These are phyloP conservation scores for Fonsecaea monophora DNA, from an alignment of 2,329 filamentous ascomycete genomes.

Conservation along the genomic window DNA sequence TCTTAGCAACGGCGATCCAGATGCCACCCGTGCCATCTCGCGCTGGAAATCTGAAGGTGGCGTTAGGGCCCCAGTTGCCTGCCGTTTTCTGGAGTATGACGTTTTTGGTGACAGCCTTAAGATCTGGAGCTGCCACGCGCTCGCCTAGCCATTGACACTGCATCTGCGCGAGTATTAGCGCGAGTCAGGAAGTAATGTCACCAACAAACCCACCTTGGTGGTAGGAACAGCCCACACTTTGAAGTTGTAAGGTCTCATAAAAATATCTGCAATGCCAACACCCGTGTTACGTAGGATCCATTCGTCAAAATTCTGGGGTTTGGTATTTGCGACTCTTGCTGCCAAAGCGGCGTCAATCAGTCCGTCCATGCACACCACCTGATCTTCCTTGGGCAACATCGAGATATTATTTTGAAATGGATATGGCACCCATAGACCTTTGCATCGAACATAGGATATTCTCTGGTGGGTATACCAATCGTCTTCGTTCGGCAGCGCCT, in stretches of 20 bases:
- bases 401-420: conserved; percentile 99
- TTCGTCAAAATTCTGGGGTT: conserved; percentile 97
- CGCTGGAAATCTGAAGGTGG: conserved; percentile 97
- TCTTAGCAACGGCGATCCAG: conserved; percentile 97
- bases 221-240: conserved; percentile 99
- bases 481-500: conserved; percentile 89
- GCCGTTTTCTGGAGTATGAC: conserved; percentile 95
- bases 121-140: conserved; percentile 93
- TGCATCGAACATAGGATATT: conserved; percentile 98
- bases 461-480: conserved; percentile 99
- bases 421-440: conserved; percentile 95
- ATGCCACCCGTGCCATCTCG: conserved; percentile 96
- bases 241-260: conserved; percentile 99
- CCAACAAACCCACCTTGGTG: conserved; percentile 71
- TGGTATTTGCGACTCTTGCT: conserved; percentile 82
- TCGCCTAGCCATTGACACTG: conserved; percentile 98
- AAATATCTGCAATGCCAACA: conserved; percentile 85
- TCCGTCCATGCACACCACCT: conserved; percentile 91
- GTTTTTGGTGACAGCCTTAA: conserved; percentile 93
- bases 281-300: conserved; percentile 96
- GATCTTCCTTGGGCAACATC: conserved; percentile 95
- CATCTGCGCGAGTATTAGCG: conserved; percentile 69
- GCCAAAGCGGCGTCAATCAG: conserved; percentile 94
- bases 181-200: neutral
- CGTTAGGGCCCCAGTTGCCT: conserved; percentile 97